Evolutionary conservation across 2,329 filamentous ascomycete genomes (phyloP), one percentile per base, ranked within the genome.

Genomic region (Dothideomycetidae sp.): DNA sequence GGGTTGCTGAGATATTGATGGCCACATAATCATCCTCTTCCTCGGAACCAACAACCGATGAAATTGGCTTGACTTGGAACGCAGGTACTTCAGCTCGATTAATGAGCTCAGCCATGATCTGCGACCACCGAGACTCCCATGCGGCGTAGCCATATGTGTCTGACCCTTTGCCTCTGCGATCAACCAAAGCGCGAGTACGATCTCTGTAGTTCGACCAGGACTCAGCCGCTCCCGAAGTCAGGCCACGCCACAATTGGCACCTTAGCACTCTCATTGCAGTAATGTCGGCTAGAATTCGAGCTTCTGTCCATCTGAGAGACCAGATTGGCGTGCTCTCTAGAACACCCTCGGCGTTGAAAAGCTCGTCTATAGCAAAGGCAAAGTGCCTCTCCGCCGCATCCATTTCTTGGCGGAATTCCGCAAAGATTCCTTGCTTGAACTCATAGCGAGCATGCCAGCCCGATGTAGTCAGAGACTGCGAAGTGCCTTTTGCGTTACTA

Each of bases 401-500:
- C 69, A 88, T 82, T 55, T 96, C 90, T 53, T 92, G 82, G 5
- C 90, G 74, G 47, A 93, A 94, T 53, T 96, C 88, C 17, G 86
- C 83, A 52, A 96, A 82, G 0, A 93, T 67, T 5, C 79, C 88
- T 12, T 86, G 70, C 55, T 98, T 98, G 62, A 93, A 85, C 52
- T 98, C 88, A 57, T 94, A 94, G 11, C 88, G 78, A 37, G 92
- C 78, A 51, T 84, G 85, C 90, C 88, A 98, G 3, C 83, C 86
- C 29, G 84, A 76, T 7, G 78, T 65, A 1, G 85, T 81, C n/a
- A 94, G 60, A 0, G 81, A 83, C 50, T 90, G 81, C 1, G 85
- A 92, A 1, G 83, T 92, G 17, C 82, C 83, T 13, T 71, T 76
- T 0, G 82, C 88, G 1, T 84, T 83, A 3, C 85, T 82, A 19